Conservation (phyloP, 495 filamentous ascomycete genomes). For the Hypoxylon cercidicola region DNA sequence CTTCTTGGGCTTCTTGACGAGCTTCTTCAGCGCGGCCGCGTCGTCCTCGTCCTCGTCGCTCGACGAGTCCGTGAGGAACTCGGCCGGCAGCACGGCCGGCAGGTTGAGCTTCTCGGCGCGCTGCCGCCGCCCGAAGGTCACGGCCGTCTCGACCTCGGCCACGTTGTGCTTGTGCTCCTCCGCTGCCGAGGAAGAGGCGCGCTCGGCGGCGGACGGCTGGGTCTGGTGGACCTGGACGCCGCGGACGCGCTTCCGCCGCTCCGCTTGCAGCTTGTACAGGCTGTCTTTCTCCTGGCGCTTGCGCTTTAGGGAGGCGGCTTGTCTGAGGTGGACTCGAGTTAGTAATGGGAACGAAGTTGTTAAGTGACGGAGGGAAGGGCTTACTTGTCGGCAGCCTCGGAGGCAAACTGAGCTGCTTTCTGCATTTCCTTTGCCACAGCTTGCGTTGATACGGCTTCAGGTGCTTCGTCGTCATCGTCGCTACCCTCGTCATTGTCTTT, state of each 20-base stretch:
- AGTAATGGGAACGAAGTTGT: conserved; percentile 9
- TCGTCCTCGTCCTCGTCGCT: conserved; percentile 51
- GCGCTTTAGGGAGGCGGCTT: conserved; percentile 54
- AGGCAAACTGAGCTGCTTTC: conserved; percentile 50
- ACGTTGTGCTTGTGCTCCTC: no score
- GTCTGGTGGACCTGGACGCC: conserved; percentile 23
- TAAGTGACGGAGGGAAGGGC: not conserved
- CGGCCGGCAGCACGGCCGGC: conserved; percentile 55
- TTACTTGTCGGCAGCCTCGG: conserved; percentile 56
- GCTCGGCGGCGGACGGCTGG: not conserved
- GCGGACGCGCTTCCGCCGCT: conserved; percentile 49
- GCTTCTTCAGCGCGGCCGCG: conserved; percentile 30
- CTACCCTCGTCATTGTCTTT: conserved; percentile 45
- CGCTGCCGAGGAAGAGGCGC: conserved; percentile 16
- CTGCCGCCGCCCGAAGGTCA: conserved; percentile 28
- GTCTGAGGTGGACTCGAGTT: conserved; percentile 37
- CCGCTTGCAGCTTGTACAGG: conserved; percentile 57
- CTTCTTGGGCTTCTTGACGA: conserved; percentile 46
- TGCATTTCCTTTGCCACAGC: conserved; percentile 47
- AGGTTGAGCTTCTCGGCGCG: conserved; percentile 45
- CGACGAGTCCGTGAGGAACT: conserved; percentile 55
- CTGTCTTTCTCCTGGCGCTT: conserved; percentile 59
- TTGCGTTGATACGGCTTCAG: conserved; percentile 57
- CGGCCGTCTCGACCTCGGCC: conserved; percentile 32
- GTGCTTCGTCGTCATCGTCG: conserved; percentile 56